phyloP scores from a whole-genome alignment of 2,329 filamentous ascomycete species.

The Coniochaeta hoffmannii region DNA sequence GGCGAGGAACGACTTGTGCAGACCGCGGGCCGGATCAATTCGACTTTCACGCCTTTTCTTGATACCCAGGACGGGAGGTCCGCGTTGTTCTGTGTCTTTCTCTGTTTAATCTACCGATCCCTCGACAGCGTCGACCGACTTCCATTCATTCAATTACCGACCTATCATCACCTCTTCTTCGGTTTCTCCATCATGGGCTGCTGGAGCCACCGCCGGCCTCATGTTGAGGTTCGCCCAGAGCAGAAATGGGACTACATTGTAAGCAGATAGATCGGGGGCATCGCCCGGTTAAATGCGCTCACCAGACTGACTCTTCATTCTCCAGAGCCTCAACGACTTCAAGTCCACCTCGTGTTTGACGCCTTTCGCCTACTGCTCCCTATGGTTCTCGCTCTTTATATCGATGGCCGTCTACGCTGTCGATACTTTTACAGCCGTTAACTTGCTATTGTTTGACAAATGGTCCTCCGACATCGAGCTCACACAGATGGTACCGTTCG shows the following conservation, averaged over 20 bases:
- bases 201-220: constrained; percentile 52
- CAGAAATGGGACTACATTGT: constrained; percentile 95
- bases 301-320: neutral
- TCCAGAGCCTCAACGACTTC: constrained; percentile 61
- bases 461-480: constrained; percentile 84
- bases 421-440: constrained; percentile 89
- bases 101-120: constrained; percentile 9
- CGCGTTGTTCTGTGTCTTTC: constrained; percentile 13
- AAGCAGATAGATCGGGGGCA: constrained; percentile 24
- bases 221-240: constrained; percentile 64
- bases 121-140: constrained; percentile 16
- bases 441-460: constrained; percentile 78
- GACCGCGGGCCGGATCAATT: constrained; percentile 17
- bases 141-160: constrained; percentile 5
- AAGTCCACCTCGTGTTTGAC: constrained; percentile 72
- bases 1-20: constrained; percentile 25
- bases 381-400: constrained; percentile 72
- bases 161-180: constrained; percentile 4
- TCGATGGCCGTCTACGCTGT: constrained; percentile 81
- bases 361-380: constrained; percentile 72
- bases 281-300: neutral
- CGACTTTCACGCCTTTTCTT: constrained; percentile 10
- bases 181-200: constrained; percentile 52
- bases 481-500: constrained; percentile 57
- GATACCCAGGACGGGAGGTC: constrained; percentile 13